phyloP scores from a whole-genome alignment of 306 rosid genomes.

The Mucuna pruriens region DNA sequence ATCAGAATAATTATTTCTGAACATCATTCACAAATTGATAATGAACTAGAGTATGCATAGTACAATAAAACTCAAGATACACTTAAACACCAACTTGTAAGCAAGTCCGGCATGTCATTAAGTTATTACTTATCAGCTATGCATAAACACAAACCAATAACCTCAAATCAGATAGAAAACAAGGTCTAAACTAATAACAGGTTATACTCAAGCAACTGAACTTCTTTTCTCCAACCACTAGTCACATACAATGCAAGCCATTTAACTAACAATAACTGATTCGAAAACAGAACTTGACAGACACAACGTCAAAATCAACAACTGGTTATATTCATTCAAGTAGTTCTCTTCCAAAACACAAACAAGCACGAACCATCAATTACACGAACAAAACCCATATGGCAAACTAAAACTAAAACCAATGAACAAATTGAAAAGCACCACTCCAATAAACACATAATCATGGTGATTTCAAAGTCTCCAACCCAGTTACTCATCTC shows the following conservation, averaged over 20 bases:
- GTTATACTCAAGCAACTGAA: background rate
- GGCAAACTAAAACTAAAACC: background rate
- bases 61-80: background rate
- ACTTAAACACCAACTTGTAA: background rate
- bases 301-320: background rate
- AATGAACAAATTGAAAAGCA: background rate
- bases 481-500: background rate
- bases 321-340: background rate
- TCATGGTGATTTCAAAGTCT: background rate
- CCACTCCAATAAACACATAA: background rate
- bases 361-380: background rate
- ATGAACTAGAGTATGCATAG: background rate
- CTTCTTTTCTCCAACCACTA: background rate
- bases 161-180: background rate
- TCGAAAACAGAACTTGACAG: background rate
- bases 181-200: background rate
- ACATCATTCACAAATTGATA: background rate
- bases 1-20: background rate
- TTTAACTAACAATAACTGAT: background rate
- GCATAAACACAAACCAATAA: background rate
- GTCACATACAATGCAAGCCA: background rate
- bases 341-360: background rate
- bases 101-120: background rate
- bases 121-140: background rate
- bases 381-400: background rate